Evolutionary conservation across 371 early-diverging fungal genomes (phyloP).

Genomic region (Mucor sp.): DNA sequence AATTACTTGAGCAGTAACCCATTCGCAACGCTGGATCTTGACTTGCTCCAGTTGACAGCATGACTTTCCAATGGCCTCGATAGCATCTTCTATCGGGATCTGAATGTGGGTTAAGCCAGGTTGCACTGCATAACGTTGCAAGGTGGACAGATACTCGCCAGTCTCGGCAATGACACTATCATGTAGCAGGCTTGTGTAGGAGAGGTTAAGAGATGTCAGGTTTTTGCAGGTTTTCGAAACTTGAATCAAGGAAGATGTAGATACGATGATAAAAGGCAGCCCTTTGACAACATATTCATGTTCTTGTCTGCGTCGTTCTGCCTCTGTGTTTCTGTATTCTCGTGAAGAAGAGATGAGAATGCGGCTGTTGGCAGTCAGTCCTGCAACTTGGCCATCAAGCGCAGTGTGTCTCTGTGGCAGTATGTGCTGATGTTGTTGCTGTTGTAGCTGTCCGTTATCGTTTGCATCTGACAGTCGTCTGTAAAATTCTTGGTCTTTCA

Average conservation of each 20-base stretch:
- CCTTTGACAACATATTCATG: constrained; percentile 16
- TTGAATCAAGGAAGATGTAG: constrained; percentile 61
- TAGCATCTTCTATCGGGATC: constrained; percentile 45
- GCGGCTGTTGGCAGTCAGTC: neutral
- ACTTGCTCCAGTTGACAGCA: constrained; percentile 52
- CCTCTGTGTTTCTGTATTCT: neutral
- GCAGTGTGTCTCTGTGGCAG: neutral
- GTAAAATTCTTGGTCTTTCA: constrained; percentile 30
- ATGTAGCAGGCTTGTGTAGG: constrained; percentile 45
- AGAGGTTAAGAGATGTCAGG: constrained; percentile 52
- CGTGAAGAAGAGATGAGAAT: neutral
- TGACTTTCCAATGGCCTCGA: constrained; percentile 46
- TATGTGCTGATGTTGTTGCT: neutral
- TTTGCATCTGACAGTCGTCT: constrained; percentile 12
- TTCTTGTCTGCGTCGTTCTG: neutral
- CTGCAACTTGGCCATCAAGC: neutral
- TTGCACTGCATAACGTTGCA: constrained; percentile 55
- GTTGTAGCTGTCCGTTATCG: constrained; percentile 4
- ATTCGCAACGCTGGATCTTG: constrained; percentile 58
- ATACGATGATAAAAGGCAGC: constrained; percentile 42
- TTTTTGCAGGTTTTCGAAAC: constrained; percentile 52
- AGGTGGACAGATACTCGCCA: constrained; percentile 59
- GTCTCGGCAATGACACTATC: constrained; percentile 61
- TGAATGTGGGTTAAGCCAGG: constrained; percentile 56
- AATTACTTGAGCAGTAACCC: constrained; percentile 58